These are phyloP conservation scores for Penicillium taxi DNA, from an alignment of 495 filamentous ascomycete species.

Conservation along the genomic window DNA sequence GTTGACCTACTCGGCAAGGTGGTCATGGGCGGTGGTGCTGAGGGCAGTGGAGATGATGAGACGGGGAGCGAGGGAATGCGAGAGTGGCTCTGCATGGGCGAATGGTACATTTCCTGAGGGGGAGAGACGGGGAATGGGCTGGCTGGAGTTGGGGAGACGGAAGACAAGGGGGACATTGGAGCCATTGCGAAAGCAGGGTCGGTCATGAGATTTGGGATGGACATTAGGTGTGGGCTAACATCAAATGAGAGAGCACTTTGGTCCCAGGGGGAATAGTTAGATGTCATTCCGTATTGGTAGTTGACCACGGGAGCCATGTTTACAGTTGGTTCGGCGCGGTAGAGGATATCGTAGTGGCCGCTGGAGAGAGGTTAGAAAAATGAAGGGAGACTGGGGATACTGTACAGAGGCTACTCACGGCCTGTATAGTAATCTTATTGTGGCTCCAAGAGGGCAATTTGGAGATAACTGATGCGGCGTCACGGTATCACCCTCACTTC, in stretches of 20 bases:
- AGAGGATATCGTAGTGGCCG: constrained; percentile 93
- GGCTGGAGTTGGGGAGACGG: constrained; percentile 41
- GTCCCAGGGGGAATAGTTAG: constrained; percentile 36
- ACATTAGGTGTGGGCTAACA: constrained; percentile 46
- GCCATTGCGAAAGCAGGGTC: constrained; percentile 32
- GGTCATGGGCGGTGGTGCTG: constrained; percentile 32
- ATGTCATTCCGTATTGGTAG: constrained; percentile 37
- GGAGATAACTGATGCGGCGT: constrained; percentile 66
- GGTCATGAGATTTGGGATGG: constrained; percentile 38
- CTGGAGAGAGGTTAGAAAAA: constrained; percentile 28
- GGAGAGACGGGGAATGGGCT: constrained; percentile 40
- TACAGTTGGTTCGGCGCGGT: constrained; percentile 53
- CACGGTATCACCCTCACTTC: constrained; percentile 70
- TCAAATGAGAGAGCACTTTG: constrained; percentile 42
- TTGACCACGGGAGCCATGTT: constrained; percentile 42
- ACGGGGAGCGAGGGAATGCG: constrained; percentile 25
- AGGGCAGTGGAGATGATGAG: constrained; percentile 28
- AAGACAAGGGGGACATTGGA: constrained; percentile 26
- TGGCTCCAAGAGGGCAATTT: constrained; percentile 44
- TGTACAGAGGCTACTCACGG: constrained; percentile 45
- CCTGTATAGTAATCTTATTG: constrained; percentile 59
- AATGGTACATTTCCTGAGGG: constrained; percentile 33
- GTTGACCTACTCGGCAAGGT: constrained; percentile 30
- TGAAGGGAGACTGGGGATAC: neutral
- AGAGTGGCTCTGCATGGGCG: constrained; percentile 27